Base-by-base conservation (phyloP, 768 basidiomycete species). In the Dioszegia crocea region DNA sequence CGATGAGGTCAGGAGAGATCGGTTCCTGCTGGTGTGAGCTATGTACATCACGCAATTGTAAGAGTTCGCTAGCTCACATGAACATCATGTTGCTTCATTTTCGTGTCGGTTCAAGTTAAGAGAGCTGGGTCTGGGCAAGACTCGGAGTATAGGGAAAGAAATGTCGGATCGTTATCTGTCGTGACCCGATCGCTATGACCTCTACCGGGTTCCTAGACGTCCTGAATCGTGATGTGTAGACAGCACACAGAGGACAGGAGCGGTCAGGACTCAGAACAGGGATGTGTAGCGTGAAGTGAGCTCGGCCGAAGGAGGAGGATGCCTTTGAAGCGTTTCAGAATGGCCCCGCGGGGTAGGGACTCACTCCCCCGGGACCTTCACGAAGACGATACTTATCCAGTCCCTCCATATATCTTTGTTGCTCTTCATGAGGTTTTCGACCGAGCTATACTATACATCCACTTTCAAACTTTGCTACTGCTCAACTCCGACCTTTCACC, bases 1-100 rank as follows among this genome's bases (percentile, higher is more conserved):
- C 49, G 24, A 74, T 43, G 16, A 63, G 29, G 8, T 31, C 21
- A 19, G 60, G 63, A 3, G 62, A 62, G 26, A 64, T 58, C 11
- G 51, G 61, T 16, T 54, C 61, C 61, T 58, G 47, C 24, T 8
- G n/a, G n/a, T n/a, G n/a, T n/a, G n/a, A n/a, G n/a, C n/a, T n/a
- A n/a, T n/a, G n/a, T n/a, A n/a, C n/a, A n/a, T n/a, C n/a, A n/a
- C n/a, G n/a, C n/a, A n/a, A n/a, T n/a, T n/a, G n/a, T n/a, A n/a
- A n/a, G n/a, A n/a, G n/a, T n/a, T n/a, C n/a, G n/a, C n/a, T n/a
- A 26, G 38, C 51, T 53, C 26, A 53, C 51, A 3, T 40, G 51
- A 16, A 53, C 39, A 40, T 53, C 51, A 19, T 51, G 49, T 11
- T 53, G 51, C 51, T 41, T 53, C 51, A 53, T 53, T 4, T 26